These are phyloP conservation scores for Apiospora marii DNA, from an alignment of 2,329 filamentous ascomycete species.

Conservation along the genomic window DNA sequence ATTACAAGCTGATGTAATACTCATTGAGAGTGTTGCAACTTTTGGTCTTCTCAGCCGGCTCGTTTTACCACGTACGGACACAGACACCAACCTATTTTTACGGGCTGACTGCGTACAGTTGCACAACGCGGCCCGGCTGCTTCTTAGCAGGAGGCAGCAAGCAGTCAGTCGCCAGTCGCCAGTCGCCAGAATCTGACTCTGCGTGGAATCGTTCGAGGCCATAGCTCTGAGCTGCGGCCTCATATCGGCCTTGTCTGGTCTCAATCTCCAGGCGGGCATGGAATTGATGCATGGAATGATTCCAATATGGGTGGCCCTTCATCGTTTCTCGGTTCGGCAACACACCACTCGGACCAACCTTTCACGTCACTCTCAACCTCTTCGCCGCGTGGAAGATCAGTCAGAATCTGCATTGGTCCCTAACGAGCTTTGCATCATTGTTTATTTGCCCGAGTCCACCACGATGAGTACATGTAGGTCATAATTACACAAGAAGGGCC, in stretches of 20 bases:
- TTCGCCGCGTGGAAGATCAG: too few species aligned
- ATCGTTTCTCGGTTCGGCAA: not conserved
- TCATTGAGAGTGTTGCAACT: not conserved
- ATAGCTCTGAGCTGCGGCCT: not conserved
- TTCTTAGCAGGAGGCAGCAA: not conserved
- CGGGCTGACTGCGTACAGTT: not conserved
- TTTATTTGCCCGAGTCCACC: slow-evolving; percentile 3
- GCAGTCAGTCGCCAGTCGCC: not conserved
- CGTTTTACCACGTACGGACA: not conserved
- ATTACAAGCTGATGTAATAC: slow-evolving; percentile 18
- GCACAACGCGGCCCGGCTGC: not conserved
- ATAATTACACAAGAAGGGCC: not conserved
- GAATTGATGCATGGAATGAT: not conserved
- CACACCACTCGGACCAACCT: not conserved
- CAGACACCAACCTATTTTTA: not conserved
- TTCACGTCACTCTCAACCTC: not conserved
- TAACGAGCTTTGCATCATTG: not conserved
- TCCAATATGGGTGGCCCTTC: not conserved
- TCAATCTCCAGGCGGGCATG: not conserved
- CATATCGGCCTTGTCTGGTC: not conserved
- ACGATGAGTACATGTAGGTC: not conserved
- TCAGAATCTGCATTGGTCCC: not conserved
- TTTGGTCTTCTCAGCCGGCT: not conserved
- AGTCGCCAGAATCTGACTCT: not conserved
- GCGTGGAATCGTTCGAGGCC: not conserved